phyloP scores from a whole-genome alignment of 116 monocot genomes.

The Cymodocea nodosa region DNA sequence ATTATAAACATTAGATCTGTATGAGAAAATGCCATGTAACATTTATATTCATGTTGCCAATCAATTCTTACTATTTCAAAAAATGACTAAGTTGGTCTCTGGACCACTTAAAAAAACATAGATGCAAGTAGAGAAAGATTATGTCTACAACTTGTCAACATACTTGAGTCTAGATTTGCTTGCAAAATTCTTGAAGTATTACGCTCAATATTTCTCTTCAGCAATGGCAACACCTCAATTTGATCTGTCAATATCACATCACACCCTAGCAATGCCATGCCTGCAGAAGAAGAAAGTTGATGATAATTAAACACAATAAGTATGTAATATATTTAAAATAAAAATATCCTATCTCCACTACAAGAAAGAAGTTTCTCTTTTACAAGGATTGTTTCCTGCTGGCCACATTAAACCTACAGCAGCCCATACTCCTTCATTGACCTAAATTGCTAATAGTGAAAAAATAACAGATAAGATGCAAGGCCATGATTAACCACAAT shows the following conservation, averaged over 20 bases:
- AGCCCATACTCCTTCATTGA: background rate
- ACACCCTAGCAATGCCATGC: conserved; percentile 93
- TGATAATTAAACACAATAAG: background rate
- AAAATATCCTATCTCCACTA: background rate
- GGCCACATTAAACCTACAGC: background rate
- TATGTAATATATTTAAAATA: background rate
- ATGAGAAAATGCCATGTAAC: too few relatives aligned
- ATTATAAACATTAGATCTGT: too few relatives aligned
- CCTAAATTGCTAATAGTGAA: background rate
- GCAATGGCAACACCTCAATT: conserved; percentile 80
- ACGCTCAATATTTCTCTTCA: conserved; percentile 80
- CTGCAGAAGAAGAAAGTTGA: conserved; percentile 18
- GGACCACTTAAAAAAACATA: too few relatives aligned
- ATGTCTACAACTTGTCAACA: background rate
- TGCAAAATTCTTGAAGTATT: conserved; percentile 74
- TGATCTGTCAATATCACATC: conserved; percentile 87
- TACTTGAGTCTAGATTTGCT: conserved; percentile 53
- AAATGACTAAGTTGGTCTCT: too few relatives aligned
- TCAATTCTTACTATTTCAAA: too few relatives aligned
- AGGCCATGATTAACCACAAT: background rate
- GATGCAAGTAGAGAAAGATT: too few relatives aligned
- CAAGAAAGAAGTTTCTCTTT: background rate
- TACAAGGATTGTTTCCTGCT: background rate
- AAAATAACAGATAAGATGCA: background rate
- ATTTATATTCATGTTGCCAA: too few relatives aligned